A percentile compares a stretch with the other conserved stretches of the same genome.
Evolutionary conservation across 176 grass and related monocot species (phyloP).

Genomic region (Musa troglodytarum): DNA sequence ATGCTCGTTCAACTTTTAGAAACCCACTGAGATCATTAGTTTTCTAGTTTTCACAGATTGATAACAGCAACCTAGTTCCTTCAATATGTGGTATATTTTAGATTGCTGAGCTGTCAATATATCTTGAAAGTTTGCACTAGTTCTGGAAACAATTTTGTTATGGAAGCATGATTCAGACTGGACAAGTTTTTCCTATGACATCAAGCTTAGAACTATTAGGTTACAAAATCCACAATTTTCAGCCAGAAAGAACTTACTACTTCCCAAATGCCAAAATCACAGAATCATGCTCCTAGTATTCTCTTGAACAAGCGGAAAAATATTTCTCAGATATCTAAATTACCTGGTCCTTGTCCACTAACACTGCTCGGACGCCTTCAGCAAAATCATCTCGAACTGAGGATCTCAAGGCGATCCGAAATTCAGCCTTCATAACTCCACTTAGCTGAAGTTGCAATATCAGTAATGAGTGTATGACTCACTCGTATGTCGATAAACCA

Average conservation of each 20-base stretch:
- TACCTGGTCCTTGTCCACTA: slow-evolving; percentile 99
- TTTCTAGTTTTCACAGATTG: too few relatives aligned
- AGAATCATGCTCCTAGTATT: background rate
- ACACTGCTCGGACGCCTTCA: slow-evolving; percentile 95
- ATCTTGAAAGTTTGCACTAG: too few relatives aligned
- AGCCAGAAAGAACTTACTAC: background rate
- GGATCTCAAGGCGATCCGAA: slow-evolving; percentile 71
- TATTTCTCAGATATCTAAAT: slow-evolving; percentile 1
- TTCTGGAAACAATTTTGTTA: too few relatives aligned
- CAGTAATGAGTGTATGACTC: background rate
- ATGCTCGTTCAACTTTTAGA: too few relatives aligned
- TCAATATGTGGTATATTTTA: too few relatives aligned
- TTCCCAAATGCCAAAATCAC: background rate
- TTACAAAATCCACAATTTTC: background rate
- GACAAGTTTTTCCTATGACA: background rate
- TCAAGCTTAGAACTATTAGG: background rate
- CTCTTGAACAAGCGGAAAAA: background rate
- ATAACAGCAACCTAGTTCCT: too few relatives aligned
- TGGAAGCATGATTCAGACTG: background rate
- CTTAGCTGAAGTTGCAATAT: slow-evolving; percentile 32
- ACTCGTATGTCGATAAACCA: background rate
- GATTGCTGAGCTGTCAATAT: too few relatives aligned
- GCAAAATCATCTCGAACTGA: slow-evolving; percentile 84
- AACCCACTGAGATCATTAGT: too few relatives aligned
- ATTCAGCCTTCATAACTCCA: slow-evolving; percentile 94